Evolutionary conservation across 1,284 basidiomycete genomes (phyloP), one percentile per base, ranked within the genome.

Genomic region (Cryptococcus wingfieldii): DNA sequence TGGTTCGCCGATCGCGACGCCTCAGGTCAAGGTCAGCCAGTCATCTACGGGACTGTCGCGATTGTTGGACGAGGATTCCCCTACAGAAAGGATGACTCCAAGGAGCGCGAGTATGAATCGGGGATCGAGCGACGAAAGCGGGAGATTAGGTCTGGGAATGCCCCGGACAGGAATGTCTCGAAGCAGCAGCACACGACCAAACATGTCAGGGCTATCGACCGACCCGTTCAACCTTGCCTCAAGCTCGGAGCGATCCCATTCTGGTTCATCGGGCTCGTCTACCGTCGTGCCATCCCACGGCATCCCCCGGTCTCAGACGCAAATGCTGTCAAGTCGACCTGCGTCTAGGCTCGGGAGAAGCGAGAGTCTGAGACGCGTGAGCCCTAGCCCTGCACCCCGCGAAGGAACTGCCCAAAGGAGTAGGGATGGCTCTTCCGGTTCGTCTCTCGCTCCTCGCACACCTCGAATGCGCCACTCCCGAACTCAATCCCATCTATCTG

Each of bases 401-500:
- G 59, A 61, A 53, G 53, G 37, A n/a, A 19, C 46, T 6, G 31
- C 46, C 10, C 45, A 54, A 5, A 54, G 44, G 18, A 19, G 14
- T 1, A 37, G 31, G 10, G 23, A 18, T 3, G 23, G 31, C 10
- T n/a, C 25, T 19, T 31, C 55, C 16, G 44, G 25, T 12, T 16
- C n/a, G 12, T 23, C 46, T 10, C 34, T 44, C 10, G 27, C 18
- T 3, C 49, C 54, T 5, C 31, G 51, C 37, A 48, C 59, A 23
- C 59, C 63, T 6, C 65, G 66, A 28, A 65, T 14, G n/a, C 16
- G 27, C 6, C 27, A 71, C 54, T 67, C 70, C 19, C 61, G 71
- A 19, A 68, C 70, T 1, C 69, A 68, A 46, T 68, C 67, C 1
- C 63, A 70, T 41, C 47, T 69, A 1, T 65, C 67, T 12, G 53